Conservation (phyloP, 331 rosid species). For the Quercus lobata region DNA sequence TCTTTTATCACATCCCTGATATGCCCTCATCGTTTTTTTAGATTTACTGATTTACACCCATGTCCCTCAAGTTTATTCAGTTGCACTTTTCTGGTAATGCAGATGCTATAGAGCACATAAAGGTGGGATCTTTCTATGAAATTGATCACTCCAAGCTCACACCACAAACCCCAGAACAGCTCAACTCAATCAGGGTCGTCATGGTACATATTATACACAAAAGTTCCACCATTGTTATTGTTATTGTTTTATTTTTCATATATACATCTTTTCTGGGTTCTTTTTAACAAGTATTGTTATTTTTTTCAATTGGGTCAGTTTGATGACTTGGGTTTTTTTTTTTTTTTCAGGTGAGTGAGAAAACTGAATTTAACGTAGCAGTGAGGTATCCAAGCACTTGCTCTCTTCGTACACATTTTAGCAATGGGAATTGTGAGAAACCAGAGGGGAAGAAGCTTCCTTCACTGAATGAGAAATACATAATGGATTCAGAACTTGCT, state of each 20-base stretch:
- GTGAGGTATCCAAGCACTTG: constrained; percentile 67
- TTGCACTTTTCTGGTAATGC: constrained; percentile 19
- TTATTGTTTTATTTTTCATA: neutral
- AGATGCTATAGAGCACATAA: constrained; percentile 40
- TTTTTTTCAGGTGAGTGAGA: constrained; percentile 51
- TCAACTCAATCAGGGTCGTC: constrained; percentile 44
- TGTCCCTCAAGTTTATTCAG: neutral
- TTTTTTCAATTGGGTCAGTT: neutral
- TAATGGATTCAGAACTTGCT: constrained; percentile 49
- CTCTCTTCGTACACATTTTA: constrained; percentile 57
- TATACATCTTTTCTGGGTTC: neutral
- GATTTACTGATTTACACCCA: neutral
- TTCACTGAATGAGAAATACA: constrained; percentile 55
- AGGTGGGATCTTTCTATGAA: constrained; percentile 59
- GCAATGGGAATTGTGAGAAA: constrained; percentile 24
- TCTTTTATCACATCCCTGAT: neutral
- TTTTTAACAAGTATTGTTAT: neutral
- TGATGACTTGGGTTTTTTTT: neutral
- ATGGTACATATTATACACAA: constrained; percentile 39
- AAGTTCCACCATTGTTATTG: neutral
- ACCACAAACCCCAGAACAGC: constrained; percentile 40
- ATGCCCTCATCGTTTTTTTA: neutral
- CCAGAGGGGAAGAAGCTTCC: constrained; percentile 48
- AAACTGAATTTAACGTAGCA: constrained; percentile 33
- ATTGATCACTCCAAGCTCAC: constrained; percentile 61